Conservation (phyloP, 1,284 basidiomycete species). For the Leccinum colubrinum region DNA sequence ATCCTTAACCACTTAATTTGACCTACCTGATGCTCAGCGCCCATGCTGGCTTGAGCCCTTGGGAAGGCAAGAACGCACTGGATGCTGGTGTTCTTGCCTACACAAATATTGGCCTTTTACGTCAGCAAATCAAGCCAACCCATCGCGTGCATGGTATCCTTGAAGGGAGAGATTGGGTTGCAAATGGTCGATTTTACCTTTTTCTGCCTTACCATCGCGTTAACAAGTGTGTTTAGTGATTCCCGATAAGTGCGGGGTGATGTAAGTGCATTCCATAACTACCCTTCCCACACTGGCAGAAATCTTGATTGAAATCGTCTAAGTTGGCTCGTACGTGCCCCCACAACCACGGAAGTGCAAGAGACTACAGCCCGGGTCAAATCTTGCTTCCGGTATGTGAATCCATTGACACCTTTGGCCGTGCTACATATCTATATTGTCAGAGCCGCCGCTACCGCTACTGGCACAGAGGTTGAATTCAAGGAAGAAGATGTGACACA, state of each 20-base stretch:
- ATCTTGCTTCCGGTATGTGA: conserved; percentile 69
- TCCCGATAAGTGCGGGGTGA: conserved; percentile 57
- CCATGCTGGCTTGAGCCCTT: conserved; percentile 68
- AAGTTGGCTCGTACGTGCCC: conserved; percentile 69
- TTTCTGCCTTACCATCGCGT: neutral
- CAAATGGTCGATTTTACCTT: conserved; percentile 46
- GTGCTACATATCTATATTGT: neutral
- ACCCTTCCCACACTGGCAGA: neutral
- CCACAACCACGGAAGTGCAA: conserved; percentile 57
- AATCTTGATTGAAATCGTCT: neutral
- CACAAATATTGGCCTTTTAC: conserved; percentile 64
- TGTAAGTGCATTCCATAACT: conserved; percentile 9
- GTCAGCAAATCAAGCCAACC: conserved; percentile 70
- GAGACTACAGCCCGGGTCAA: conserved; percentile 56
- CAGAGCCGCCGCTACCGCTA: conserved; percentile 44
- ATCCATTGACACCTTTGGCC: neutral
- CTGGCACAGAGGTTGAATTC: conserved; percentile 46
- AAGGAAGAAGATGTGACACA: too few species aligned
- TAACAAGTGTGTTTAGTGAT: conserved; percentile 52
- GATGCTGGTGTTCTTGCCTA: conserved; percentile 79
- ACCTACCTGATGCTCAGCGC: conserved; percentile 40
- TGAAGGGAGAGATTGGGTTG: conserved; percentile 58
- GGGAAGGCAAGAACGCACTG: conserved; percentile 74
- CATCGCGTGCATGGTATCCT: conserved; percentile 67
- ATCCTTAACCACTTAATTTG: neutral